A percentile compares a stretch with the other conserved stretches of the same genome.
Evolutionary conservation across 2,329 filamentous ascomycete genomes (phyloP).

Genomic region (Lomentospora prolificans): DNA sequence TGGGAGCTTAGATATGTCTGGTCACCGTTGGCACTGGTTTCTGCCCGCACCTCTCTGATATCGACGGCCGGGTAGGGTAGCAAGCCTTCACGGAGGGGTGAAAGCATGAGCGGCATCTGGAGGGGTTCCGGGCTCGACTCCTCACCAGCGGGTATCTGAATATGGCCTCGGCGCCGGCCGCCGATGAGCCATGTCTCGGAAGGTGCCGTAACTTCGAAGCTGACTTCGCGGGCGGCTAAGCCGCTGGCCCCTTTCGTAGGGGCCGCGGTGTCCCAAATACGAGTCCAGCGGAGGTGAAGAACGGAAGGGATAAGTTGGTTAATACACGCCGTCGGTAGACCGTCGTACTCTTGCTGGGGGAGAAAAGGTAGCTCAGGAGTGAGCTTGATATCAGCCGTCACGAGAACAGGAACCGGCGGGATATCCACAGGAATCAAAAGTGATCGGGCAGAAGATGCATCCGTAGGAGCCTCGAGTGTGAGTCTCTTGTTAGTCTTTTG

Average conservation of each 20-base stretch:
- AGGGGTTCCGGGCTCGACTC: slow-evolving; percentile 7
- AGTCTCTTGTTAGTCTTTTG: slow-evolving; percentile 16
- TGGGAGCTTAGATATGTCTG: slow-evolving; percentile 16
- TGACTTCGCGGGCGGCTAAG: slow-evolving; percentile 56
- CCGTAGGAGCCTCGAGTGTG: neutral
- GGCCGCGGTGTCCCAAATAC: slow-evolving; percentile 46
- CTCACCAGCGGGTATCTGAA: slow-evolving; percentile 41
- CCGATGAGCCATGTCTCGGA: slow-evolving; percentile 77
- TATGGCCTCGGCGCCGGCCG: slow-evolving; percentile 70
- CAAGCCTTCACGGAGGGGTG: slow-evolving; percentile 70
- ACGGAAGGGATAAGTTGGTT: slow-evolving; percentile 58
- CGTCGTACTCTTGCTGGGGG: slow-evolving; percentile 9
- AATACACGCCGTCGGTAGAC: slow-evolving; percentile 39
- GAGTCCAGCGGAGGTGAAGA: slow-evolving; percentile 53
- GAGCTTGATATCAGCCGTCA: slow-evolving; percentile 62
- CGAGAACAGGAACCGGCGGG: slow-evolving; percentile 70
- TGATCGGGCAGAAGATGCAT: slow-evolving; percentile 29
- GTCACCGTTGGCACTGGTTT: slow-evolving; percentile 11
- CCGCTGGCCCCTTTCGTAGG: slow-evolving; percentile 15
- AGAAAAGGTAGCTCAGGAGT: slow-evolving; percentile 20
- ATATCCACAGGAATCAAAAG: slow-evolving; percentile 88
- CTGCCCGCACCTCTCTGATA: slow-evolving; percentile 50
- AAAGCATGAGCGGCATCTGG: slow-evolving; percentile 60
- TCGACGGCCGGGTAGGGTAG: slow-evolving; percentile 72
- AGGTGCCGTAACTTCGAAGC: slow-evolving; percentile 69